Conservation (phyloP, 2,329 filamentous ascomycete species). For the Exophiala lecanii-corni region DNA sequence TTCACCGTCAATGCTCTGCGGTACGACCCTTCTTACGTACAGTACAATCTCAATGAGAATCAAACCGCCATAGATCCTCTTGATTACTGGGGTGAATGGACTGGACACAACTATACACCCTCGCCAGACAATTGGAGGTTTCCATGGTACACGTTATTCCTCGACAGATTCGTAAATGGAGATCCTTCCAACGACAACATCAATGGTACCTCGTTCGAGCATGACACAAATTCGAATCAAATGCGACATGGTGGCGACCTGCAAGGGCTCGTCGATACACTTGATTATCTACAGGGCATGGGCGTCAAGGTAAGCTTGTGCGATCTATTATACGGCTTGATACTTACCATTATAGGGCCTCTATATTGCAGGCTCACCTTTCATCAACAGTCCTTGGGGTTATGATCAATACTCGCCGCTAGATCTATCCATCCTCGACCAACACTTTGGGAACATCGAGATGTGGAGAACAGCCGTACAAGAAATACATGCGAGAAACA, state of each 20-base stretch:
- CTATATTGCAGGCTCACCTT: conserved; percentile 59
- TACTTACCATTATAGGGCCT: conserved; percentile 41
- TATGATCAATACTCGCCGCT: conserved; percentile 57
- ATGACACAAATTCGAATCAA: conserved; percentile 57
- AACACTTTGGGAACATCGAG: conserved; percentile 57
- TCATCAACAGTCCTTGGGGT: conserved; percentile 62
- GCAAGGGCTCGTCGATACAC: conserved; percentile 52
- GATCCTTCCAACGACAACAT: conserved; percentile 61
- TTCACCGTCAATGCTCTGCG: conserved; percentile 31
- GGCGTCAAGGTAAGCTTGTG: conserved; percentile 50
- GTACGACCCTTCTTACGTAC: conserved; percentile 48
- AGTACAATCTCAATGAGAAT: conserved; percentile 61
- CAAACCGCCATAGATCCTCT: conserved; percentile 50
- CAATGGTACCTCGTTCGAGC: conserved; percentile 58
- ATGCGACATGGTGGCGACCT: conserved; percentile 61
- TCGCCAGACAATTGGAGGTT: conserved; percentile 62
- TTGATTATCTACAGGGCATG: conserved; percentile 63
- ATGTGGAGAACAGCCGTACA: conserved; percentile 55
- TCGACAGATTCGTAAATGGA: conserved; percentile 62
- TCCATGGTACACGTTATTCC: conserved; percentile 61
- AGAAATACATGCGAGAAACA: conserved; percentile 57
- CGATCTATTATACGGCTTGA: not conserved
- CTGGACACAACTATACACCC: conserved; percentile 44
- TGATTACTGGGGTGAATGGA: conserved; percentile 56
- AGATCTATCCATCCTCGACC: conserved; percentile 60